These are phyloP conservation scores for Ophidiomyces ophidiicola DNA, from an alignment of 2,329 filamentous ascomycete species.

Conservation along the genomic window DNA sequence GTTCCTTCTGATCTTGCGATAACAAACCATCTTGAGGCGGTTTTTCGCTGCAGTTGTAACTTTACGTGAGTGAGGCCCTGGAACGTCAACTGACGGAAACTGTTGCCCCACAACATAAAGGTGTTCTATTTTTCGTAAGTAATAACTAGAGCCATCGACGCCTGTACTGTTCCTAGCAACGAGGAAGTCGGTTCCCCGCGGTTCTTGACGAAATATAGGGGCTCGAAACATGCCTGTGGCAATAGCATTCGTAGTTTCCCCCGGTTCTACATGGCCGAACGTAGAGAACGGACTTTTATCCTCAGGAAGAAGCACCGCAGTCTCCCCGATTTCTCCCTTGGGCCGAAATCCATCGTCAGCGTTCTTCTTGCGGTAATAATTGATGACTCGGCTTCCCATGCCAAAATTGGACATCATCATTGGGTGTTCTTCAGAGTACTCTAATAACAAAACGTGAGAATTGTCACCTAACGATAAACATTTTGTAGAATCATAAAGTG, in stretches of 20 bases:
- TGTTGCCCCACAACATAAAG: conserved; percentile 85
- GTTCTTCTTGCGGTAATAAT: conserved; percentile 85
- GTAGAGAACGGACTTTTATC: conserved; percentile 93
- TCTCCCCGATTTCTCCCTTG: conserved; percentile 77
- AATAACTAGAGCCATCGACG: conserved; percentile 65
- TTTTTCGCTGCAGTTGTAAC: conserved; percentile 97
- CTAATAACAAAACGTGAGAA: conserved; percentile 72
- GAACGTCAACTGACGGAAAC: conserved; percentile 82
- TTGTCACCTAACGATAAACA: conserved; percentile 83
- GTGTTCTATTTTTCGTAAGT: conserved; percentile 78
- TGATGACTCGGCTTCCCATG: conserved; percentile 92
- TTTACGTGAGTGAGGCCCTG: conserved; percentile 83
- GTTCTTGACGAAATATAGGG: conserved; percentile 76
- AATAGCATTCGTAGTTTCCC: conserved; percentile 78
- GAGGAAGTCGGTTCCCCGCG: conserved; percentile 72
- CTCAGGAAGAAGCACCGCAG: conserved; percentile 74
- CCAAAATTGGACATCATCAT: conserved; percentile 89
- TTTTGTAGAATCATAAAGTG: conserved; percentile 67
- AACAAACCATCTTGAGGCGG: conserved; percentile 89
- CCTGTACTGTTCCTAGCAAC: conserved; percentile 73
- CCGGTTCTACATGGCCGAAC: conserved; percentile 84
- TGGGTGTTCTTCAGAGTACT: conserved; percentile 91
- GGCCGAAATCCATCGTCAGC: conserved; percentile 62
- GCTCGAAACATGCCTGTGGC: conserved; percentile 94
- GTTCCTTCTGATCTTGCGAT: conserved; percentile 71